Base-by-base conservation (phyloP, 1,139 yeast species). In the Yamadazyma triangularis region DNA sequence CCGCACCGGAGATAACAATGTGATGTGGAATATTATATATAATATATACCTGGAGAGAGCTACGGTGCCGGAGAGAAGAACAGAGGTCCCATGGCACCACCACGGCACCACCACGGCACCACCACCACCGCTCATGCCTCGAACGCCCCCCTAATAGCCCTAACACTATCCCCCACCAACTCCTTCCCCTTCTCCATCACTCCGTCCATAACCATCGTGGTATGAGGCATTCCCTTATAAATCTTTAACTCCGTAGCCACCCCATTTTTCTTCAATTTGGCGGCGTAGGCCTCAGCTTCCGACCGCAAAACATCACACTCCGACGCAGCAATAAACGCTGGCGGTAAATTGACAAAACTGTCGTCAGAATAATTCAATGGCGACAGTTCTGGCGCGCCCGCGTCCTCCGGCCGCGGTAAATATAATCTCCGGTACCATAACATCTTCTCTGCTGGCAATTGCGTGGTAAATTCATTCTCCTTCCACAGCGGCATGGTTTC, bases 151-250 rank as follows among this genome's bases (percentile, higher is more conserved):
- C 35, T 55, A 16, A 61, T 36, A 8, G 65, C 62, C n/a, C 33
- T 31, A 5, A 60, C 51, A 15, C 53, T 47, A 30, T 62, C 63
- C 15, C 47, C 41, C 20, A 67, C 58, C 29, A 66, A 46, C 13
- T 53, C 50, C 30, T 50, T 56, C 9, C 74, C 74, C 38, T 66
- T 65, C 7, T 56, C 51, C 34, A 68, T 47, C 4, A 58, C 58
- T 11, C 48, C 68, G 38, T 66, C 69, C 73, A 70, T 67, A 16
- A 60, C 73, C 73, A 69, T 65, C 12, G 64, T 68, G 8, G 73
- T 60, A 40, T 70, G 76, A 2, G 75, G 75, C 33, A 68, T 59
- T 3, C 73, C 73, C 21, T 56, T 51, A 39, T 65, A 69, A 21
- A 68, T 47, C 8, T 45, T 51, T 9, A 68, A 45, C 13, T 48